phyloP scores from a whole-genome alignment of 257 asterid genomes.

The Nicotiana undulata region DNA sequence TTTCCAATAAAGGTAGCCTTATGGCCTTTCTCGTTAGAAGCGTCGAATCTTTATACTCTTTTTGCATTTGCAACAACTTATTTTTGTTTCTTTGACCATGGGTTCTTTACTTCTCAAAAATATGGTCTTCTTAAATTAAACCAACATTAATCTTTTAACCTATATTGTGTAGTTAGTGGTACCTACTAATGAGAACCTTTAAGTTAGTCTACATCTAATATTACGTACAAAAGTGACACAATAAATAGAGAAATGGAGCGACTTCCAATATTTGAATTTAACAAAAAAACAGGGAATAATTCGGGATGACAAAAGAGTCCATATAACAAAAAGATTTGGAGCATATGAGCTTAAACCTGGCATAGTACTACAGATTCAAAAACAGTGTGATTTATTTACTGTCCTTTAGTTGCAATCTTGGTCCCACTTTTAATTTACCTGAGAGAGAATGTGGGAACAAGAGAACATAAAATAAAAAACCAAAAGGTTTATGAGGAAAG shows the following conservation, averaged over 20 bases:
- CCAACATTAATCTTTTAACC: not conserved
- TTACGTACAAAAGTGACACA: not conserved
- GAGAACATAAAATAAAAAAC: not conserved
- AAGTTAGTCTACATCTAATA: not conserved
- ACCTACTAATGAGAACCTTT: not conserved
- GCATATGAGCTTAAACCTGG: not conserved
- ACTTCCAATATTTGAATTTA: not conserved
- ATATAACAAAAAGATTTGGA: not conserved
- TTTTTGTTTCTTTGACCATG: not conserved
- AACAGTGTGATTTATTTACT: not conserved
- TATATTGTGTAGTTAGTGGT: not conserved
- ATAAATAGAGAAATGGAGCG: not conserved
- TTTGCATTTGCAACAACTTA: not conserved
- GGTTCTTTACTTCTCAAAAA: not conserved
- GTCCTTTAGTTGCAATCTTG: not conserved
- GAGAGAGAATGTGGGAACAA: not conserved
- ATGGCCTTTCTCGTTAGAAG: constrained; percentile 18
- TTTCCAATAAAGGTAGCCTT: constrained; percentile 29
- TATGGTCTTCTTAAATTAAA: not conserved
- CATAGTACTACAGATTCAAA: not conserved
- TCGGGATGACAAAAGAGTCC: not conserved
- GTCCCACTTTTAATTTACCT: not conserved
- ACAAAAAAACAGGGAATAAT: not conserved
- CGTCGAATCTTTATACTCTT: constrained; percentile 19
- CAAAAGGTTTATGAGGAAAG: constrained; percentile 5